phyloP scores from a whole-genome alignment of 495 filamentous ascomycete species.

The Aspergillus baeticus region DNA sequence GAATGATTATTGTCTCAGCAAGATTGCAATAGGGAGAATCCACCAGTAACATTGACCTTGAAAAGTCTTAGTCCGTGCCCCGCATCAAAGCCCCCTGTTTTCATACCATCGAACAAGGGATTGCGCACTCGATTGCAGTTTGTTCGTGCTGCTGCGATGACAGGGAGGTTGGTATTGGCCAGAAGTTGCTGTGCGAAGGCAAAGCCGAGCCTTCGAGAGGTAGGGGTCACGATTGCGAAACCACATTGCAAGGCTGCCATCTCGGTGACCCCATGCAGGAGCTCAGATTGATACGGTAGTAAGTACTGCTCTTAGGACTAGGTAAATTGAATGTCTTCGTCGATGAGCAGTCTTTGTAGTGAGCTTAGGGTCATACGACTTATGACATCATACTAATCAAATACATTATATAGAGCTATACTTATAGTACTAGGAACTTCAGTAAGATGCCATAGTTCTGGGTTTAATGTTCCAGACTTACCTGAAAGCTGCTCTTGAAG shows the following conservation, averaged over 20 bases:
- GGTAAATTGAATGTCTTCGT: no score
- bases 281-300: background rate
- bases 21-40: background rate
- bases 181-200: slow-evolving; percentile 68
- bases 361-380: no score
- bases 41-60: slow-evolving; percentile 60
- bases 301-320: no score
- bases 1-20: background rate
- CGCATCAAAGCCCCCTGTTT: slow-evolving; percentile 23
- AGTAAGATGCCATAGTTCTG: no score
- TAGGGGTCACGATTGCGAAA: slow-evolving; percentile 49
- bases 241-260: slow-evolving; percentile 18
- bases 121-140: slow-evolving; percentile 52
- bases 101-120: slow-evolving; percentile 51
- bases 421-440: no score
- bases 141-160: slow-evolving; percentile 69
- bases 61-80: slow-evolving; percentile 54
- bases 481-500: no score
- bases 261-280: background rate
- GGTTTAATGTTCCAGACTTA: no score
- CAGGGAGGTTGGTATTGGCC: slow-evolving; percentile 59
- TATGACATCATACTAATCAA: no score
- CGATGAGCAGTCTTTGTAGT: no score
- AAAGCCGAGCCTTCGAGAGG: slow-evolving; percentile 74
- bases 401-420: no score